A percentile compares a stretch with the other conserved stretches of the same genome.
These are phyloP conservation scores for Ulota crispa DNA, from an alignment of 225 moss, liverwort and hornwort species.

Conservation along the genomic window DNA sequence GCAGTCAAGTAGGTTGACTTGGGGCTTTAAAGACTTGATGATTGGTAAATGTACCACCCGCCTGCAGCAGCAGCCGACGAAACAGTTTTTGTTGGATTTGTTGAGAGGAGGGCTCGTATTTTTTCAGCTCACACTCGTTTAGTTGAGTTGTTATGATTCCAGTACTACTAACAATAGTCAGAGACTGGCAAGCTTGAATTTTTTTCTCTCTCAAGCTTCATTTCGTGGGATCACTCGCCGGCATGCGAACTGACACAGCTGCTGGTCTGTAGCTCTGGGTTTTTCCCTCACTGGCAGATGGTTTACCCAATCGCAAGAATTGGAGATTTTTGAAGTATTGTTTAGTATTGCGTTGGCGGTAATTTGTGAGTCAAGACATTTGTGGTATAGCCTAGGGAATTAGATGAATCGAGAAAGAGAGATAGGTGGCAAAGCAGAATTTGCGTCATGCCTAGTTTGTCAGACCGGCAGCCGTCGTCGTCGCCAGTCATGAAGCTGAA, in stretches of 20 bases:
- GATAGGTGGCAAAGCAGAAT: neutral
- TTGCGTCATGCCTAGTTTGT: constrained; percentile 34
- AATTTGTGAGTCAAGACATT: neutral
- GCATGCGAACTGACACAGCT: neutral
- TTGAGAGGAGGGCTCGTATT: neutral
- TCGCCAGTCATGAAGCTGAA: constrained; percentile 47
- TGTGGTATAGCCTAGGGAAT: neutral
- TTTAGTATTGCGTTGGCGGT: neutral
- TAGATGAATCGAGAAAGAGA: neutral
- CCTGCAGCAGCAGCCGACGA: neutral
- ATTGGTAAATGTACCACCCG: constrained; percentile 20
- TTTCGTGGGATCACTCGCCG: neutral
- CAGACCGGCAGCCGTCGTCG: constrained; percentile 37
- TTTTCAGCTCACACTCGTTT: constrained; percentile 2
- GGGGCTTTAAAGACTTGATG: constrained; percentile 23
- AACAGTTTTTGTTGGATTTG: neutral
- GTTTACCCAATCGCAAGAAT: neutral
- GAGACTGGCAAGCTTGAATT: neutral
- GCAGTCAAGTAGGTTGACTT: constrained; percentile 38
- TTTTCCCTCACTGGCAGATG: neutral
- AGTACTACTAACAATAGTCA: neutral
- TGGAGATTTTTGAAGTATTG: too few relatives aligned
- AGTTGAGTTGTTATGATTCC: neutral
- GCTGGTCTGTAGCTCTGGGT: neutral
- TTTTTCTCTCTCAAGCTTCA: neutral